phyloP scores from a whole-genome alignment of 768 basidiomycete species.

The Naganishia vishniacii region DNA sequence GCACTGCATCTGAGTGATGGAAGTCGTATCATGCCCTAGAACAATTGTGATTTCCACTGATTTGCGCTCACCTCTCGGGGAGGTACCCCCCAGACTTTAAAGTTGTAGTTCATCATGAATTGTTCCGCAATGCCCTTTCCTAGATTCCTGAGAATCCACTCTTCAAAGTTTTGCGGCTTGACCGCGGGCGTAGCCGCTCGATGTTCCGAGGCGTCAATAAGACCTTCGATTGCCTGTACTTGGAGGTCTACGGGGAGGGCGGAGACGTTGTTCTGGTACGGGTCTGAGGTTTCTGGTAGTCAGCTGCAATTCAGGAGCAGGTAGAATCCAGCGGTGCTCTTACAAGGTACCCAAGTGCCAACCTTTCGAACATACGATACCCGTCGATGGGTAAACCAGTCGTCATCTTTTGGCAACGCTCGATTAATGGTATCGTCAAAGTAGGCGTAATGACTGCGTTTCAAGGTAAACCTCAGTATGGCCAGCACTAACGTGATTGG shows the following conservation, averaged over 20 bases:
- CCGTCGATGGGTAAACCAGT: slow-evolving; percentile 50
- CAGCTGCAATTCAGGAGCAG: neutral
- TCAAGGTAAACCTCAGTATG: neutral
- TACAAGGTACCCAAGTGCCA: slow-evolving; percentile 49
- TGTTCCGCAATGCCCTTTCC: slow-evolving; percentile 49
- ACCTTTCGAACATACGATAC: slow-evolving; percentile 49
- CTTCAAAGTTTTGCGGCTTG: slow-evolving; percentile 49
- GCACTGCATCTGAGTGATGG: slow-evolving; percentile 48
- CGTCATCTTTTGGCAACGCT: slow-evolving; percentile 48
- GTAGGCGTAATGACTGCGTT: slow-evolving; percentile 48
- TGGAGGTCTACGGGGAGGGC: slow-evolving; percentile 48
- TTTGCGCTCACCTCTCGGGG: slow-evolving; percentile 39
- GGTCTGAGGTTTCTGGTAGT: slow-evolving; percentile 27
- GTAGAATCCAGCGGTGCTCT: slow-evolving; percentile 27
- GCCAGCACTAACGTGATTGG: neutral
- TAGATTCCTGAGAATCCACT: slow-evolving; percentile 50
- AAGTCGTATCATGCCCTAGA: neutral
- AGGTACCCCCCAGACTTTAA: slow-evolving; percentile 51
- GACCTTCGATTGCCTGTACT: slow-evolving; percentile 48
- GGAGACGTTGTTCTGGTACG: slow-evolving; percentile 50
- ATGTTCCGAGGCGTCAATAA: slow-evolving; percentile 48
- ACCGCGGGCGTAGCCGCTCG: slow-evolving; percentile 34
- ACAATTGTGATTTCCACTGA: neutral
- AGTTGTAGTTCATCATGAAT: slow-evolving; percentile 52
- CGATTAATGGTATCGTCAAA: slow-evolving; percentile 49